Conservation (phyloP, 2,329 filamentous ascomycete species). For the Ceratocystis eucalypticola region DNA sequence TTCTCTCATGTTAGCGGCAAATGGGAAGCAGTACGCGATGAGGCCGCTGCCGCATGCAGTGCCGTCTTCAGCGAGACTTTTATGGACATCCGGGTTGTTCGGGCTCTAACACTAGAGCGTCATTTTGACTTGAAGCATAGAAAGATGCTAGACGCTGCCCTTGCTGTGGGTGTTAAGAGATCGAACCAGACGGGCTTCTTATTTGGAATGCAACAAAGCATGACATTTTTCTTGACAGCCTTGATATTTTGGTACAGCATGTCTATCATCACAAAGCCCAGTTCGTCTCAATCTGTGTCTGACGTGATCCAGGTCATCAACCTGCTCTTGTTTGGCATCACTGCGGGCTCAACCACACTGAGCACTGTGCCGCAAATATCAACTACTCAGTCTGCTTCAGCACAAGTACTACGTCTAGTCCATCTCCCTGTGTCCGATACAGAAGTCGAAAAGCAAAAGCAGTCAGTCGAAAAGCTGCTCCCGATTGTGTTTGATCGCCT, state of each 20-base stretch:
- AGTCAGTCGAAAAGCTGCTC: conserved; percentile 23
- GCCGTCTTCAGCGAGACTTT: conserved; percentile 60
- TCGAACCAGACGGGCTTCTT: conserved; percentile 55
- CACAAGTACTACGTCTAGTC: conserved; percentile 57
- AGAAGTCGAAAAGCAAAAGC: conserved; percentile 42
- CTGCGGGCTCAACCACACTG: conserved; percentile 55
- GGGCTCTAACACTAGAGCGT: conserved; percentile 57
- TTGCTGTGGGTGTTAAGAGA: conserved; percentile 50
- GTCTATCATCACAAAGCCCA: conserved; percentile 39
- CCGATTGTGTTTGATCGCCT: conserved; percentile 41
- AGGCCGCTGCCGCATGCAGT: conserved; percentile 36
- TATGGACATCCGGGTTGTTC: conserved; percentile 63
- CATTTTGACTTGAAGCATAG: conserved; percentile 56
- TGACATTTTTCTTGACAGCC: conserved; percentile 58
- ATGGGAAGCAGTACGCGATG: conserved; percentile 57
- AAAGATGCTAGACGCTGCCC: conserved; percentile 36
- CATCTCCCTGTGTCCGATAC: conserved; percentile 41
- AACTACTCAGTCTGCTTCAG: conserved; percentile 57
- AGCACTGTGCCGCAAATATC: conserved; percentile 69
- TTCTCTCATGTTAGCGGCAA: conserved; percentile 52
- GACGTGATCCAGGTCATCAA: conserved; percentile 63
- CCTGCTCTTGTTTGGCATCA: conserved; percentile 70
- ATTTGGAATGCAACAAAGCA: conserved; percentile 65
- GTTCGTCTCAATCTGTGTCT: conserved; percentile 35
- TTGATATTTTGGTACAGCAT: conserved; percentile 76